Evolutionary conservation across 2,329 filamentous ascomycete genomes (phyloP).

Genomic region (Paraphoma chrysanthemicola): DNA sequence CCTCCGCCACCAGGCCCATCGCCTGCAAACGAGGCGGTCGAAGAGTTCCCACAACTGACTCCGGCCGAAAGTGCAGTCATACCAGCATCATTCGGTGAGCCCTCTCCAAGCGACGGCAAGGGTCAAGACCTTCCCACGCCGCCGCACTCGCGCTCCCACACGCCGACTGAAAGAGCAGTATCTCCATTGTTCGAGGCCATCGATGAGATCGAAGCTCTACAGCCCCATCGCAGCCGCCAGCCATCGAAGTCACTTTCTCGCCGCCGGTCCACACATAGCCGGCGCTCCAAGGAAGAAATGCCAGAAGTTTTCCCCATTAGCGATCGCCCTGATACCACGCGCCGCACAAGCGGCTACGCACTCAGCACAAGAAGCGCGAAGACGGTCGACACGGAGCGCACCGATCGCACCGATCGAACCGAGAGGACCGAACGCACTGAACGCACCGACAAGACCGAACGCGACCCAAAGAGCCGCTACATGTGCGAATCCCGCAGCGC

Average conservation of each 20-base stretch:
- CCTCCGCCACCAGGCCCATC: slow-evolving; percentile 21
- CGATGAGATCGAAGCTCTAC: slow-evolving; percentile 44
- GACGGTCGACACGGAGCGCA: slow-evolving; percentile 27
- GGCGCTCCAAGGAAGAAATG: slow-evolving; percentile 35
- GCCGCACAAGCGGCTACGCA: slow-evolving; percentile 41
- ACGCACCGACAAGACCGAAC: slow-evolving; percentile 21
- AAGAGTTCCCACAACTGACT: slow-evolving; percentile 15
- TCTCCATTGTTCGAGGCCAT: slow-evolving; percentile 44
- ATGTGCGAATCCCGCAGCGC: slow-evolving; percentile 46
- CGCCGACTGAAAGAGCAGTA: slow-evolving; percentile 29
- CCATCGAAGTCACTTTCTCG: slow-evolving; percentile 28
- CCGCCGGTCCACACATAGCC: slow-evolving; percentile 39
- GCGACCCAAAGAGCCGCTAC: slow-evolving; percentile 36
- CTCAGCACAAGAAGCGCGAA: slow-evolving; percentile 31
- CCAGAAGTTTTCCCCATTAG: slow-evolving; percentile 22
- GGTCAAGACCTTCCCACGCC: slow-evolving; percentile 30
- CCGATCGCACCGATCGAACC: slow-evolving; percentile 22
- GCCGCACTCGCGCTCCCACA: slow-evolving; percentile 31
- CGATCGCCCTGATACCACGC: slow-evolving; percentile 22
- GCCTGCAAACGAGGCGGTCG: slow-evolving; percentile 15
- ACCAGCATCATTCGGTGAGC: slow-evolving; percentile 20
- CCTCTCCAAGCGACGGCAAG: slow-evolving; percentile 9
- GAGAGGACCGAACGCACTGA: slow-evolving; percentile 17
- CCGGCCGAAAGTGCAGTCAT: slow-evolving; percentile 33
- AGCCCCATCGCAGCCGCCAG: slow-evolving; percentile 31